A percentile compares a stretch with the other conserved stretches of the same genome.
Evolutionary conservation across 768 basidiomycete species (phyloP).

Genomic region (Trametes meyenii): DNA sequence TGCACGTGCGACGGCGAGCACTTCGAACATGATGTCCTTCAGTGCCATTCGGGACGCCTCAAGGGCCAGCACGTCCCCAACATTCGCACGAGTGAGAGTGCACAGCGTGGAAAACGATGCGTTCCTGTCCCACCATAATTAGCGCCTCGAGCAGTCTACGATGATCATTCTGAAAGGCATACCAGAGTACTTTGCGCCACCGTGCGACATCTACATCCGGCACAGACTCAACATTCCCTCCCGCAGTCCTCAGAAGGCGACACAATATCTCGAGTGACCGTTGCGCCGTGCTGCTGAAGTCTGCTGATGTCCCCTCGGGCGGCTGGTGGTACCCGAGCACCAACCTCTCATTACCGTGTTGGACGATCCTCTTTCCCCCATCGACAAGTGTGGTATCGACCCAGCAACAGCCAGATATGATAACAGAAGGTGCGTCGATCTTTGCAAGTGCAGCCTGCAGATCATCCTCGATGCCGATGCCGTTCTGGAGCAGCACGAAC

Average conservation of each 20-base stretch:
- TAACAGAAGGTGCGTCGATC: slow-evolving; percentile 1
- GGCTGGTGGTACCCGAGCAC: slow-evolving; percentile 34
- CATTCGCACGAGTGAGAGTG: slow-evolving; percentile 31
- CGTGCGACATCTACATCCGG: slow-evolving; percentile 33
- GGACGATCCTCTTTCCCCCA: slow-evolving; percentile 29
- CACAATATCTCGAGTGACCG: slow-evolving; percentile 24
- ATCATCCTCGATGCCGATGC: slow-evolving; percentile 37
- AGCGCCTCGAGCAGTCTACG: background rate
- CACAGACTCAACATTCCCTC: slow-evolving; percentile 27
- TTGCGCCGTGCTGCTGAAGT: slow-evolving; percentile 13
- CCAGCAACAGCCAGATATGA: slow-evolving; percentile 41
- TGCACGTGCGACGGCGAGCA: slow-evolving; percentile 34
- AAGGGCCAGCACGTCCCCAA: slow-evolving; percentile 31
- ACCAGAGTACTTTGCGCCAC: slow-evolving; percentile 38
- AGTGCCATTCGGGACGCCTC: slow-evolving; percentile 24
- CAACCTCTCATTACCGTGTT: slow-evolving; percentile 32
- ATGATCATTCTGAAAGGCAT: background rate
- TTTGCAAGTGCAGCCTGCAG: slow-evolving; percentile 20
- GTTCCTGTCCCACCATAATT: slow-evolving; percentile 29
- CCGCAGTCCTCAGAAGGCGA: slow-evolving; percentile 27
- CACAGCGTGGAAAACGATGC: slow-evolving; percentile 37
- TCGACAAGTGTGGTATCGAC: slow-evolving; percentile 36
- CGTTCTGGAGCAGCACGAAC: slow-evolving; percentile 39
- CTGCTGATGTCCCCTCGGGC: background rate
- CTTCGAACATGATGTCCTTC: slow-evolving; percentile 35